Evolutionary conservation across 176 grass and related monocot genomes (phyloP).

Genomic region (Eragrostis curvula): DNA sequence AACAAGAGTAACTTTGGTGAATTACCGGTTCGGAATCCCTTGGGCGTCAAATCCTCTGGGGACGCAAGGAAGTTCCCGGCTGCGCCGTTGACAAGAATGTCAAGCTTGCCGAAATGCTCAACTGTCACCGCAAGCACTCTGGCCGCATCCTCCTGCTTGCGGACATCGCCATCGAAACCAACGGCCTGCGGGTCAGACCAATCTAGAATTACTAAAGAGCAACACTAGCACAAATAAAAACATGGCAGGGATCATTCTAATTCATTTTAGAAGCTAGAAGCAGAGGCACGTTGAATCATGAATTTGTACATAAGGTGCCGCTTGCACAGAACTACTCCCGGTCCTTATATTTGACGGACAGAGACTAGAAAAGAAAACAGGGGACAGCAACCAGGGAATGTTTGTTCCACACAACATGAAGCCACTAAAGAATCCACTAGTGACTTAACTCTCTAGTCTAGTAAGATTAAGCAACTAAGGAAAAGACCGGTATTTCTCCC

Average conservation of each 20-base stretch:
- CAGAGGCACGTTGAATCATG: not conserved
- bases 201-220: not conserved
- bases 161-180: conserved; percentile 89
- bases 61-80: conserved; percentile 96
- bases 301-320: not conserved
- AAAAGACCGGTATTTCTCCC: not conserved
- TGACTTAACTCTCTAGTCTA: too few relatives aligned
- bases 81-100: conserved; percentile 93
- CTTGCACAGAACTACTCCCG: not conserved
- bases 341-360: not conserved
- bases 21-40: conserved; percentile 87
- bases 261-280: not conserved
- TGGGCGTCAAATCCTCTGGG: conserved; percentile 91
- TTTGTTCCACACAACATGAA: not conserved
- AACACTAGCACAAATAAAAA: not conserved
- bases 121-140: conserved; percentile 69
- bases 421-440: too few relatives aligned
- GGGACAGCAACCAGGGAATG: not conserved
- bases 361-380: not conserved
- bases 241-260: not conserved
- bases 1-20: not conserved
- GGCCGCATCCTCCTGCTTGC: conserved; percentile 78
- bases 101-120: conserved; percentile 72
- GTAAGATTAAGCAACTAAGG: not conserved
- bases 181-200: conserved; percentile 60